A percentile compares a stretch with the other conserved stretches of the same genome.
phyloP scores from a whole-genome alignment of 352 stramenopile genomes.

The Peronospora belbahrii region DNA sequence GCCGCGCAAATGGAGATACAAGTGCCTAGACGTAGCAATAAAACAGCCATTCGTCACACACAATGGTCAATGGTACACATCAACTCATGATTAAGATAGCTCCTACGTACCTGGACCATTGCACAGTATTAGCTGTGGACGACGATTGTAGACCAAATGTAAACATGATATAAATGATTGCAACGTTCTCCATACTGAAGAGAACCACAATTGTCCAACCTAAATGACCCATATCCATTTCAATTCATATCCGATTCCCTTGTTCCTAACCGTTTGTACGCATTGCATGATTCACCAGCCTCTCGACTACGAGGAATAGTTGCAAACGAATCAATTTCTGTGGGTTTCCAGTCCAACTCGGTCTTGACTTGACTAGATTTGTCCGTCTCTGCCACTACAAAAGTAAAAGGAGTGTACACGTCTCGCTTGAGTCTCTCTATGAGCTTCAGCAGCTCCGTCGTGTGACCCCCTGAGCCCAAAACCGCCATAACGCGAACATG shows the following conservation, averaged over 20 bases:
- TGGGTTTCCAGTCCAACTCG: constrained; percentile 52
- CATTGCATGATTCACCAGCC: constrained; percentile 3
- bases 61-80: background rate
- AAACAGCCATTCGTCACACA: background rate
- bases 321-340: constrained; percentile 41
- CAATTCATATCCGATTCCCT: background rate
- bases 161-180: constrained; percentile 71
- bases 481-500: constrained; percentile 66
- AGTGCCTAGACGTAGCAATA: constrained; percentile 48
- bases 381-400: constrained; percentile 89
- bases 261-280: background rate
- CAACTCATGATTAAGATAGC: constrained; percentile 16
- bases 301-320: constrained; percentile 89
- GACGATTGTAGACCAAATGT: constrained; percentile 53
- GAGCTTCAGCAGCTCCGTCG: constrained; percentile 93
- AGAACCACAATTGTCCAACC: constrained; percentile 90
- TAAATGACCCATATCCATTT: constrained; percentile 6
- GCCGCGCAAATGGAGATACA: constrained; percentile 88
- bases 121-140: constrained; percentile 87
- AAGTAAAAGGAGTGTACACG: constrained; percentile 80
- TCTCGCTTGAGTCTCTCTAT: constrained; percentile 74
- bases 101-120: constrained; percentile 75
- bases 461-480: constrained; percentile 88
- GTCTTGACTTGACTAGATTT: constrained; percentile 83
- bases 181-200: constrained; percentile 85